Base-by-base conservation (phyloP, 2,329 filamentous ascomycete genomes). In the Aspergillus pseudoglaucus region DNA sequence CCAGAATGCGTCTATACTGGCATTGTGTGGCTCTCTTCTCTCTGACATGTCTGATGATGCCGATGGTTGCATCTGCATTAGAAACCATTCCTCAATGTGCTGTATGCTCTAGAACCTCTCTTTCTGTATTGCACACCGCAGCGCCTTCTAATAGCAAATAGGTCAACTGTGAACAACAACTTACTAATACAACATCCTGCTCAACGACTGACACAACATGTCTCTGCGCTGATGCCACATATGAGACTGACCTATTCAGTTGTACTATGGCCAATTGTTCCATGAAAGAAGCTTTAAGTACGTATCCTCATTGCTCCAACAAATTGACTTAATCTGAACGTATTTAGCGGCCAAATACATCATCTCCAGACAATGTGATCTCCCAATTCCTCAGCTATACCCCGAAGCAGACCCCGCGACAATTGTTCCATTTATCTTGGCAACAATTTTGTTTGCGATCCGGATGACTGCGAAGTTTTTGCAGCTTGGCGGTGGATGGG, bases 401-500 rank as follows among this genome's bases (percentile, higher is more conserved):
- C 42, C 41, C 5, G 46, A 44, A 32, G 41, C 18, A 9, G 46
- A 48, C 25, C 18, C 27, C 2, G 46, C n/a, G 3, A 44, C 46
- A 10, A 10, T 48, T n/a, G 25, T 30, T 8, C 46, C 46, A 20
- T 44, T 48, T 20, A 44, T 44, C 4, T 14, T 48, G 18, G 46
- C 41, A 4, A 48, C 30, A 3, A 17, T 48, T 37, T 17, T 48
- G 1, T 48, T 48, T 25, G 12, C 14, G 20, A 25, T 38, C 23
- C 44, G 46, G 20, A 48, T 48, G 15, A 22, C 32, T 6, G 41
- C 41, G 3, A 48, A 44, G 30, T 12, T 4, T 22, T 27, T 39
- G 46, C 15, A 12, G 37, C 40, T 48, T 18, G 46, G 46, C 4
- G 46, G 46, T 30, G 40, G 22, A 27, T 48, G 41, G 46, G 40